Conservation (phyloP, 352 stramenopile species). For the Globisporangium iwayamae region DNA sequence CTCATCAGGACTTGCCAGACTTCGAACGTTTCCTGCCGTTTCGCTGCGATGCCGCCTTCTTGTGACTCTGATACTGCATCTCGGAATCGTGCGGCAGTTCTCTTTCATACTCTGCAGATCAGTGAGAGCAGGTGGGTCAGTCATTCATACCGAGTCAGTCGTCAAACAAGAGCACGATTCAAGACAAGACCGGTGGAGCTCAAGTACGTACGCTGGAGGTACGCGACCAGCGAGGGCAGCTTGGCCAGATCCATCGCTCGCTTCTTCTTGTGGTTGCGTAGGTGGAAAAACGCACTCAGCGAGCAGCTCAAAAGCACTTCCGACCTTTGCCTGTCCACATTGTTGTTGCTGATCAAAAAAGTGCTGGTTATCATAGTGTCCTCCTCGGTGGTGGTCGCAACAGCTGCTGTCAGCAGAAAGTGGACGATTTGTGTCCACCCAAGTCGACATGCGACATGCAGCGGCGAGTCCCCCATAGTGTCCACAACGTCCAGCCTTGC, state of each 20-base stretch:
- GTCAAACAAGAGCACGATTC: too few relatives aligned
- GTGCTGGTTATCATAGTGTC: background rate
- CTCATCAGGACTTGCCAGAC: background rate
- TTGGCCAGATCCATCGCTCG: conserved; percentile 47
- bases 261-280: conserved; percentile 40
- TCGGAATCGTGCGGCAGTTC: background rate
- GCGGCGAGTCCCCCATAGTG: conserved; percentile 38
- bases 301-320: conserved; percentile 1
- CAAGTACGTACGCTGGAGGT: conserved; percentile 19
- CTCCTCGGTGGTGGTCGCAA: conserved; percentile 10
- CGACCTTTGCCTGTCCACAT: background rate
- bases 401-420: conserved; percentile 35
- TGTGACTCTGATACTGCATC: background rate
- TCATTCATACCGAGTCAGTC: too few relatives aligned
- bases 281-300: conserved; percentile 34
- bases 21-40: background rate
- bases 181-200: too few relatives aligned
- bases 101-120: background rate
- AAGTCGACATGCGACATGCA: conserved; percentile 51
- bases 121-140: too few relatives aligned
- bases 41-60: background rate
- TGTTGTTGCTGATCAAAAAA: background rate
- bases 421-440: conserved; percentile 41
- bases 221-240: conserved; percentile 30
- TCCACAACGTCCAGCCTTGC: conserved; percentile 38